These are phyloP conservation scores for Acacia concinna DNA, from an alignment of 331 rosid species.

Conservation along the genomic window DNA sequence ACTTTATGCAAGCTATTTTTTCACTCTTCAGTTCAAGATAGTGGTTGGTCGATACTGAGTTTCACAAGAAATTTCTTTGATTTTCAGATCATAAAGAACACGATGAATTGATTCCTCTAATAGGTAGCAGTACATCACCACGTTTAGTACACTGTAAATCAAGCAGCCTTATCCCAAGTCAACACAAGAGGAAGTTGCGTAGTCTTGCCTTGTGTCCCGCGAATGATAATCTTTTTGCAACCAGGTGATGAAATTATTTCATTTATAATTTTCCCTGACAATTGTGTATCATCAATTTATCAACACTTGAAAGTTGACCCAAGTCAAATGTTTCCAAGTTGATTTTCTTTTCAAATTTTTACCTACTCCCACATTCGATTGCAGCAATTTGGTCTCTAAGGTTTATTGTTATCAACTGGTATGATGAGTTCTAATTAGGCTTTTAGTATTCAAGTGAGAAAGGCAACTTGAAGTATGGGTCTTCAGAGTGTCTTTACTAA, in stretches of 20 bases:
- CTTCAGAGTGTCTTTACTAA: background rate
- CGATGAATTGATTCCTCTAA: conserved; percentile 50
- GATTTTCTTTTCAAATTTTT: background rate
- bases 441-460: background rate
- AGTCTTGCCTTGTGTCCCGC: conserved; percentile 63
- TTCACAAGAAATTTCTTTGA: conserved; percentile 15
- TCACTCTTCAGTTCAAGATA: background rate
- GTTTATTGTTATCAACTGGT: background rate
- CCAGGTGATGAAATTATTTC: conserved; percentile 50
- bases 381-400: background rate
- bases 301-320: conserved; percentile 10
- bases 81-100: conserved; percentile 66
- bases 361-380: background rate
- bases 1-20: background rate
- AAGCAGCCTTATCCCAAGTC: conserved; percentile 52
- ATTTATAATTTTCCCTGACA: background rate
- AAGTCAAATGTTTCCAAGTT: background rate
- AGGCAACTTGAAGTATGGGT: background rate
- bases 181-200: conserved; percentile 68
- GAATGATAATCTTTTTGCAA: conserved; percentile 70
- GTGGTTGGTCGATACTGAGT: background rate
- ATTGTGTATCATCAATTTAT: background rate
- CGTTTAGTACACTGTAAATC: conserved; percentile 33
- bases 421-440: background rate
- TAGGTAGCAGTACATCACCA: conserved; percentile 47